Conservation (phyloP, 352 stramenopile genomes). For the Stramenopiles sp. region DNA sequence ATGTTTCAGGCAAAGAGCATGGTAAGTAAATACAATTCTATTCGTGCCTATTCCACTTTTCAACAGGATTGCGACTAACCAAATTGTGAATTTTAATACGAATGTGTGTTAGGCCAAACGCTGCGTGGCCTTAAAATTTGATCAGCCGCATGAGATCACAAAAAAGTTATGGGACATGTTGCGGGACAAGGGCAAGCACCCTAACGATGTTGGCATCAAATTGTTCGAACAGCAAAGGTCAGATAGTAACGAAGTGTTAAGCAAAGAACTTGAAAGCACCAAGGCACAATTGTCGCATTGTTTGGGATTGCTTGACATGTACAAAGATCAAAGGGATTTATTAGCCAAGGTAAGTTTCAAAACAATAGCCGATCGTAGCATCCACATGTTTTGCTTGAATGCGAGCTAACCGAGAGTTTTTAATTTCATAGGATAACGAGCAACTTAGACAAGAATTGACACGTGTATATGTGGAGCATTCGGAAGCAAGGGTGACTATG, state of each 20-base stretch:
- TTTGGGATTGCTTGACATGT: background rate
- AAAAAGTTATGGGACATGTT: background rate
- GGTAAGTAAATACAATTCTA: too few species aligned
- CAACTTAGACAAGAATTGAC: background rate
- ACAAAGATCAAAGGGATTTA: background rate
- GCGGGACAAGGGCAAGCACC: background rate
- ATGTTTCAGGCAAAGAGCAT: too few species aligned
- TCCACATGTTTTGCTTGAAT: too few species aligned
- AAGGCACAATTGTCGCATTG: background rate
- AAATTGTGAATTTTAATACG: too few species aligned
- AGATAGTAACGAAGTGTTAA: background rate
- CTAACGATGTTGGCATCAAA: background rate
- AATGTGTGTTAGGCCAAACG: too few species aligned
- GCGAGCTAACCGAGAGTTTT: too few species aligned
- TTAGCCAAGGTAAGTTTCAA: background rate
- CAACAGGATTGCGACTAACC: too few species aligned
- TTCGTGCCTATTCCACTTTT: too few species aligned
- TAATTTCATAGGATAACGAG: too few species aligned
- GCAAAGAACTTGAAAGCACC: background rate
- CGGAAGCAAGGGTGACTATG: too few species aligned
- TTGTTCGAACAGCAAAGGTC: background rate
- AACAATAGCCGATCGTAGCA: too few species aligned
- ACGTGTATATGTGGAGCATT: background rate
- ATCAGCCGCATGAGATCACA: background rate
- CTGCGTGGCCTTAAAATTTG: background rate